phyloP scores from a whole-genome alignment of 192 early-diverging fungal genomes.

The Umbelopsis sp. region DNA sequence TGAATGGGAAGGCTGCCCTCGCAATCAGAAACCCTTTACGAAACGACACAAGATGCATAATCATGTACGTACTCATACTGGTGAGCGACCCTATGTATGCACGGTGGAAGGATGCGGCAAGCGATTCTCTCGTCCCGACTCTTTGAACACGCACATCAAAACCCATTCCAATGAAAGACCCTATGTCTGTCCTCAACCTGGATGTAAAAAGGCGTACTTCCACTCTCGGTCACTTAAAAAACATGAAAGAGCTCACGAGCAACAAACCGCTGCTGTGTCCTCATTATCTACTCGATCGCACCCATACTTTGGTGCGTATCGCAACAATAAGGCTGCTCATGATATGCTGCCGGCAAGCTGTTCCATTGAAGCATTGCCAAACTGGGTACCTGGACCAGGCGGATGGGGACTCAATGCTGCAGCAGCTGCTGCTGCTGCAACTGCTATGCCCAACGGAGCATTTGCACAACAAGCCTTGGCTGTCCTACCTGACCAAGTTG shows the following conservation, averaged over 20 bases:
- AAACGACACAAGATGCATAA: conserved; percentile 75
- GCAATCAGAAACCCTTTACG: conserved; percentile 66
- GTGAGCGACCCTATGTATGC: conserved; percentile 77
- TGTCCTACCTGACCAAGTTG: background rate
- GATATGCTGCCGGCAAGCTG: conserved; percentile 13
- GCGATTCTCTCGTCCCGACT: conserved; percentile 77
- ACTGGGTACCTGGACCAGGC: conserved; percentile 2
- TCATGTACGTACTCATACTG: conserved; percentile 76
- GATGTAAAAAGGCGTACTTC: conserved; percentile 64
- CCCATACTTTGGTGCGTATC: conserved; percentile 12
- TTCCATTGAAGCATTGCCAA: conserved; percentile 13
- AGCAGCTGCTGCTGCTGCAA: background rate
- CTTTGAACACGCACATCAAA: conserved; percentile 69
- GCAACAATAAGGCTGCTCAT: conserved; percentile 2
- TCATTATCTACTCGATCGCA: background rate
- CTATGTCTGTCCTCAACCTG: conserved; percentile 49
- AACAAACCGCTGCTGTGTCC: background rate
- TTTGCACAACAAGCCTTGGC: background rate
- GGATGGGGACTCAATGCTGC: background rate
- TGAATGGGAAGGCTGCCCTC: conserved; percentile 54
- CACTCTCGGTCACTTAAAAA: conserved; percentile 64
- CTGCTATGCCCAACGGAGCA: background rate
- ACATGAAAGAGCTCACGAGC: conserved; percentile 58
- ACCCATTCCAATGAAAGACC: conserved; percentile 61
- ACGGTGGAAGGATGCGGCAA: conserved; percentile 64